Conservation (phyloP, 768 basidiomycete species). For the Porphyrellus cyaneotinctus region DNA sequence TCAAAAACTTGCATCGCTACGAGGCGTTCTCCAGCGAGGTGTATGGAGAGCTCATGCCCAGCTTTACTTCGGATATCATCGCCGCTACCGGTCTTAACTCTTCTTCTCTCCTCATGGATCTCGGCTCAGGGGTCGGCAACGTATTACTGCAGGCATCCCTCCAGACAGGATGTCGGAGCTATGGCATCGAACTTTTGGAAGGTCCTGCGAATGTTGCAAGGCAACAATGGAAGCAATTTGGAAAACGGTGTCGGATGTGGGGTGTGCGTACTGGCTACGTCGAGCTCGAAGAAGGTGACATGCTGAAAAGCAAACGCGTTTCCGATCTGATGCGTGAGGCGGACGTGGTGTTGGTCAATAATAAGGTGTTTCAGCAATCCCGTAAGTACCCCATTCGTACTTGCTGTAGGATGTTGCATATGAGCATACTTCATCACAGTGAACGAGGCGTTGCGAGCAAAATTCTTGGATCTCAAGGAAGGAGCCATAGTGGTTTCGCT, state of each 20-base stretch:
- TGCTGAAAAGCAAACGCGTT: constrained; percentile 65
- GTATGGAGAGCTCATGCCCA: constrained; percentile 87
- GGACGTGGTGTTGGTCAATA: constrained; percentile 89
- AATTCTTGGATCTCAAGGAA: constrained; percentile 93
- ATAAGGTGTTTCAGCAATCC: constrained; percentile 75
- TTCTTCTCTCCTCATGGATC: constrained; percentile 70
- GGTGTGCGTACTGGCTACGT: constrained; percentile 72
- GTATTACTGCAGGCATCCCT: constrained; percentile 78
- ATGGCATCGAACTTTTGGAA: constrained; percentile 76
- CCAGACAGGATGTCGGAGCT: constrained; percentile 73
- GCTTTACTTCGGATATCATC: constrained; percentile 56
- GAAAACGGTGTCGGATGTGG: constrained; percentile 86
- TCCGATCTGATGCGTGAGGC: constrained; percentile 71
- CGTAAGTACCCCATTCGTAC: constrained; percentile 45
- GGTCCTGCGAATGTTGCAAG: constrained; percentile 78
- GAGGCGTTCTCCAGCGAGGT: constrained; percentile 79
- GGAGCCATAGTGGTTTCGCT: constrained; percentile 88
- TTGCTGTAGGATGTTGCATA: background rate
- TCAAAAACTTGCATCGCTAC: constrained; percentile 77
- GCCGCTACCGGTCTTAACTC: constrained; percentile 46
- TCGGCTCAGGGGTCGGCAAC: constrained; percentile 86
- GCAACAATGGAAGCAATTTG: constrained; percentile 70
- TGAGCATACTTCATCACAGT: constrained; percentile 41
- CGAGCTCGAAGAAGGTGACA: constrained; percentile 81
- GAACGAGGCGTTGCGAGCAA: constrained; percentile 80